A percentile compares a stretch with the other conserved stretches of the same genome.
Conservation (phyloP, 179 eudicot species). For the Gypsophila paniculata region DNA sequence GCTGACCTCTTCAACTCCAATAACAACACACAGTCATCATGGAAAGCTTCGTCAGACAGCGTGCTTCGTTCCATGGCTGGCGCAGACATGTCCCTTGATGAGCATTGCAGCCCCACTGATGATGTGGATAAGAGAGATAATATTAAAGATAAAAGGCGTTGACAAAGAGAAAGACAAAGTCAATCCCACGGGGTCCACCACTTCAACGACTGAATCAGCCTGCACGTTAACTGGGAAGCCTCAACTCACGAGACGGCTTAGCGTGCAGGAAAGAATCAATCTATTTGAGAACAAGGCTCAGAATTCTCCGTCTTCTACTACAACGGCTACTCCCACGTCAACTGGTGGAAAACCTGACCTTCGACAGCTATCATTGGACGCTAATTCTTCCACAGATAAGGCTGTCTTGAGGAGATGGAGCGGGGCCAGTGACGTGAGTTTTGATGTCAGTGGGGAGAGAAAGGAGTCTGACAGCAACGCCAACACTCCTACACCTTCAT, state of each 20-base stretch:
- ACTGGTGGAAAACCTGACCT: constrained; percentile 58
- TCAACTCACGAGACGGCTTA: constrained; percentile 63
- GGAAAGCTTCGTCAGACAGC: constrained; percentile 39
- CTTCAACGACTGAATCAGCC: constrained; percentile 28
- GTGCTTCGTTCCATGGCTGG: constrained; percentile 60
- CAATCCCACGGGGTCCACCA: constrained; percentile 11
- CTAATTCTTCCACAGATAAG: constrained; percentile 53
- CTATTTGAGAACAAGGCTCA: constrained; percentile 82
- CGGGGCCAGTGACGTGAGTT: constrained; percentile 91
- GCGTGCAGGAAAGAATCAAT: constrained; percentile 88
- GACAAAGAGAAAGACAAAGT: constrained; percentile 24
- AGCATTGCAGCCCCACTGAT: constrained; percentile 24
- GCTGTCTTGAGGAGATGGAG: constrained; percentile 93
- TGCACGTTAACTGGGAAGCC: constrained; percentile 34
- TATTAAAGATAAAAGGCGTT: constrained; percentile 16
- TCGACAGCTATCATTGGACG: constrained; percentile 61
- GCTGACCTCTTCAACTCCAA: constrained; percentile 39
- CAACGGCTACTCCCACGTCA: constrained; percentile 35
- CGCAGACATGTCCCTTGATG: constrained; percentile 83
- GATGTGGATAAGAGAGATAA: constrained; percentile 38
- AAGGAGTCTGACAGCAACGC: constrained; percentile 57
- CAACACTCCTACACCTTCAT: constrained; percentile 49
- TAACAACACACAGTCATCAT: constrained; percentile 21
- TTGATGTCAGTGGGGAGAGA: constrained; percentile 73
- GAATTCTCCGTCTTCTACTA: constrained; percentile 36